phyloP scores from a whole-genome alignment of 768 basidiomycete genomes.

The Russula virescens region DNA sequence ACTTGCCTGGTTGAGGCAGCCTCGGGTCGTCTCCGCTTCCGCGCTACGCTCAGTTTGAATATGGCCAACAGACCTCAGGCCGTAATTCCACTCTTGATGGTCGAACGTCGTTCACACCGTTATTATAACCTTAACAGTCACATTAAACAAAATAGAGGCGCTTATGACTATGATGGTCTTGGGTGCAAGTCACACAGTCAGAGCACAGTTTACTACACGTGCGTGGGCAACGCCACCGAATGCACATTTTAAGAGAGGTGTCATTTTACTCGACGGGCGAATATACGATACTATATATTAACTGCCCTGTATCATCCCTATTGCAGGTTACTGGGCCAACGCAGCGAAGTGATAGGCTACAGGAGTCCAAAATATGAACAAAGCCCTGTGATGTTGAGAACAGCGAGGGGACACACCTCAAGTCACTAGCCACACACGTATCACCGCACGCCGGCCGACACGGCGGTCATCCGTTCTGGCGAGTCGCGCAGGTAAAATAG shows the following conservation, averaged over 20 bases:
- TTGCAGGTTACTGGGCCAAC: background rate
- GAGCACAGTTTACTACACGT: background rate
- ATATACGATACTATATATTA: background rate
- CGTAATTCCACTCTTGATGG: too few species aligned
- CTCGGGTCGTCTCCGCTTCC: too few species aligned
- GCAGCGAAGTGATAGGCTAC: background rate
- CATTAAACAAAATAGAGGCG: background rate
- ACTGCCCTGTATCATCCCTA: background rate
- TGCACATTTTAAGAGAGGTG: background rate
- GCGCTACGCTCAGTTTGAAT: too few species aligned
- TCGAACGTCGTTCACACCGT: background rate
- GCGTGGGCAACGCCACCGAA: too few species aligned
- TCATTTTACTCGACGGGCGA: background rate
- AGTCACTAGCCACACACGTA: slow-evolving; percentile 1
- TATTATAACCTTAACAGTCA: background rate
- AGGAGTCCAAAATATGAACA: background rate
- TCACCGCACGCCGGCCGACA: slow-evolving; percentile 45
- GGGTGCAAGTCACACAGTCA: background rate
- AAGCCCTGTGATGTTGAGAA: background rate
- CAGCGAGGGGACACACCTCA: background rate
- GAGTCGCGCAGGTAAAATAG: slow-evolving; percentile 77
- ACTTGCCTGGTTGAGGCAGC: too few species aligned
- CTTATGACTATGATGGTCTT: background rate
- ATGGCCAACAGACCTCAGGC: too few species aligned
- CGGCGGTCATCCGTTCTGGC: slow-evolving; percentile 78